Base-by-base conservation (phyloP, 1,284 basidiomycete genomes). In the Thecaphora thlaspeos region DNA sequence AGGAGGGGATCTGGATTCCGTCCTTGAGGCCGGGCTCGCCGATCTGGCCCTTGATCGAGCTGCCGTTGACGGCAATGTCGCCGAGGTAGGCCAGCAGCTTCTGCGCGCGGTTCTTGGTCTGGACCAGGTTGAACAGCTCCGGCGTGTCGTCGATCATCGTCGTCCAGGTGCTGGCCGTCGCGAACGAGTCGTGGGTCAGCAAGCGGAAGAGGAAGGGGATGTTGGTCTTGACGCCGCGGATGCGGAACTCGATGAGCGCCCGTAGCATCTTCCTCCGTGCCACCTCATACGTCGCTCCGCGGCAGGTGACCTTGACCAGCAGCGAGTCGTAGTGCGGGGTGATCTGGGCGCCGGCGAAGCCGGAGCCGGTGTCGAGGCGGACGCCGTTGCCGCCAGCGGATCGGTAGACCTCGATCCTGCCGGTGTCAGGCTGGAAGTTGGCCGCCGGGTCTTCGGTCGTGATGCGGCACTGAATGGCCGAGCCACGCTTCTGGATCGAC, bases 151-250 rank as follows among this genome's bases (percentile, higher is more conserved):
- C 95, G 79, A 99, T 98, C 75, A 77, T 76, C 34, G 75, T 77
- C 17, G 75, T 99, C 95, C 95, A 99, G 19, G 95, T 97, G 82
- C 90, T 89, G 60, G 92, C 92, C 40, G 86, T 88, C 70, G 96
- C 89, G 81, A 97, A 98, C 65, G 93, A 86, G 71, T 94, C 91
- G 80, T 98, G 91, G n/a, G 94, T 97, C 68, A 99, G 82, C 24
- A 99, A 85, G 63, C 93, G 89, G 86, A 98, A 95, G 68, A 99
- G 82, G 89, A 98, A 99, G 26, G 95, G 95, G 68, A 98, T 98
- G 81, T 98, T 98, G 51, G 77, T 79, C 86, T 96, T 96, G 80
- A 96, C 93, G 75, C 94, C 94, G 74, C 95, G 91, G 72, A 99
- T 98, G 78, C 95, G 90, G 88, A 98, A 98, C 80, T 98, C 95